phyloP scores from a whole-genome alignment of 495 filamentous ascomycete genomes.

The Penicillium mononematosum region DNA sequence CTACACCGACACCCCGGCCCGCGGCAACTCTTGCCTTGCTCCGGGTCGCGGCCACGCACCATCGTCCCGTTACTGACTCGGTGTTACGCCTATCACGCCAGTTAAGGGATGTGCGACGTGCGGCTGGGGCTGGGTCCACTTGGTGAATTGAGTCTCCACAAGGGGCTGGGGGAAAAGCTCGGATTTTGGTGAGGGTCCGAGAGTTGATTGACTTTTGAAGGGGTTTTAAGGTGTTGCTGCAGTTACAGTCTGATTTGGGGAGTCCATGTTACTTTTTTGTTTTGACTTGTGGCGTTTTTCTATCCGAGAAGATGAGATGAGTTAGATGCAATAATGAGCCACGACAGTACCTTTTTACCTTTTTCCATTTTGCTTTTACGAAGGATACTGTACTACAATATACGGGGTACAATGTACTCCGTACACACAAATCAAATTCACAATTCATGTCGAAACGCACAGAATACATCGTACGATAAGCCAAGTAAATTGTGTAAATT shows the following conservation, averaged over 20 bases:
- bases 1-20: constrained; percentile 2
- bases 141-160: constrained; percentile 16
- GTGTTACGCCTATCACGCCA: constrained; percentile 21
- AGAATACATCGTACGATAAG: no score
- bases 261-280: background rate
- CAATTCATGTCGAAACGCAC: background rate
- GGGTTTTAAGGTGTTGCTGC: background rate
- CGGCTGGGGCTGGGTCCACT: constrained; percentile 7
- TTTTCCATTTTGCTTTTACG: background rate
- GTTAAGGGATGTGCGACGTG: constrained; percentile 20
- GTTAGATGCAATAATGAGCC: constrained; percentile 2
- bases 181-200: background rate
- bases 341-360: background rate
- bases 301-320: constrained; percentile 1
- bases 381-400: no score
- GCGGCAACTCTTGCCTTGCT: constrained; percentile 21
- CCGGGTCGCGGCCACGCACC: constrained; percentile 24
- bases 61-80: constrained; percentile 25
- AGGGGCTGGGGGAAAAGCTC: background rate
- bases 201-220: background rate
- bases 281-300: background rate
- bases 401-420: no score
- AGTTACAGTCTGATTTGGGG: background rate
- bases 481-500: no score
- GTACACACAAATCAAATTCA: no score